Base-by-base conservation (phyloP, 208 protist species). In the Polymyxa betae region DNA sequence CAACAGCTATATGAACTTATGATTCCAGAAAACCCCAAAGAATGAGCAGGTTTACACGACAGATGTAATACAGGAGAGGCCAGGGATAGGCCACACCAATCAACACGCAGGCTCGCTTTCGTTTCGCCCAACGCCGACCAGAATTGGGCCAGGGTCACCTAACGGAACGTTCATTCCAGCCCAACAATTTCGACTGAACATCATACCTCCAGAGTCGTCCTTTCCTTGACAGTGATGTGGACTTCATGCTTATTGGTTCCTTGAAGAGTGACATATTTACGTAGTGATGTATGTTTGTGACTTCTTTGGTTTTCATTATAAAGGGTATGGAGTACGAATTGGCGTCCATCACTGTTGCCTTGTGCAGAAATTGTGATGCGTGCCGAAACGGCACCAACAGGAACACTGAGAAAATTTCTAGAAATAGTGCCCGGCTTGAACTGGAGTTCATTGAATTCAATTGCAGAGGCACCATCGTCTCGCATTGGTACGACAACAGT, bases 311-410 rank as follows among this genome's bases (percentile, higher is more conserved):
- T 35, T n/a, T 45, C 35, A 82, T 82, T 35, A 43, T 82, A 82
- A 35, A 82, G 40, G 72, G 72, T 82, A n/a, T 82, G 72, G 12
- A 82, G 72, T 5, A 82, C 72, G 72, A 82, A 82, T n/a, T 82
- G 72, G 5, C 72, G 72, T 16, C 35, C 35, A 82, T 82, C 72
- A 40, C 35, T 35, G 72, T 82, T 82, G 40, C 72, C 72, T 40
- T 82, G 72, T 5, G 72, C 5, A 40, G 35, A 5, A n/a, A 82
- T n/a, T 35, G 72, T 82, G n/a, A 82, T 82, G 16, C 5, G 16
- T n/a, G 72, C 72, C 72, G 72, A 5, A 40, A 5, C n/a, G 40
- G 72, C 72, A 16, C 35, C 40, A 16, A 20, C 35, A 5, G 72
- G 72, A 82, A 82, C 72, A 5, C 12, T 5, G 16, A 82, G 16